Percentiles rank a stretch among this genome's conserved stretches.
Conservation (phyloP, 2,329 filamentous ascomycete species). For the Dothiorella sarmentorum region DNA sequence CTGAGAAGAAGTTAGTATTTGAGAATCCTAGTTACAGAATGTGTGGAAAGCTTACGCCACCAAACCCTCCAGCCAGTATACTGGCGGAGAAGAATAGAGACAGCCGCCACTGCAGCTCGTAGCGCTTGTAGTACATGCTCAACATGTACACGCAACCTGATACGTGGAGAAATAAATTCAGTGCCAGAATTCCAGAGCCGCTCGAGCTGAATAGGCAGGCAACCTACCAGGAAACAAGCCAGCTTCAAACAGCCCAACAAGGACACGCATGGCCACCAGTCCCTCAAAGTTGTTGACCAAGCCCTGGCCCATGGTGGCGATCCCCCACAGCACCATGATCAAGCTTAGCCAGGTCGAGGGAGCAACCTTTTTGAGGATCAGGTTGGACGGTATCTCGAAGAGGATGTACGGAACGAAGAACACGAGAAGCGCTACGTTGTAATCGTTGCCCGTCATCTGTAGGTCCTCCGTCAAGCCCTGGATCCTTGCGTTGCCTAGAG, state of each 20-base stretch:
- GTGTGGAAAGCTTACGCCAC: constrained; percentile 30
- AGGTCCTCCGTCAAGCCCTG: constrained; percentile 28
- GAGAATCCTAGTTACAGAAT: background rate
- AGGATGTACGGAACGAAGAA: constrained; percentile 53
- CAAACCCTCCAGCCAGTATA: constrained; percentile 42
- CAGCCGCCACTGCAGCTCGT: constrained; percentile 42
- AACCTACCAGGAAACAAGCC: constrained; percentile 31
- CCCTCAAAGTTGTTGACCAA: constrained; percentile 47
- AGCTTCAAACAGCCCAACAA: constrained; percentile 35
- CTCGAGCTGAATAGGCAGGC: background rate
- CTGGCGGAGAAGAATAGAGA: constrained; percentile 42
- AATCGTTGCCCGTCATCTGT: constrained; percentile 51
- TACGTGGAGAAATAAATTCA: constrained; percentile 19
- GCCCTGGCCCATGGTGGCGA: constrained; percentile 43
- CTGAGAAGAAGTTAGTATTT: background rate
- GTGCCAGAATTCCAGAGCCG: no score
- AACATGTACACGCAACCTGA: constrained; percentile 33
- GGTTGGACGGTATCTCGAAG: constrained; percentile 50
- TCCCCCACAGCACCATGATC: constrained; percentile 45
- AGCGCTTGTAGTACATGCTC: constrained; percentile 41
- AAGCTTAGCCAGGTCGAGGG: constrained; percentile 34
- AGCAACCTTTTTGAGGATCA: constrained; percentile 54
- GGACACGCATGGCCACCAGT: constrained; percentile 46
- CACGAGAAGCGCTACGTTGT: constrained; percentile 59
- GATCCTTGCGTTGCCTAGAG: constrained; percentile 41